These are phyloP conservation scores for Lupinus albus DNA, from an alignment of 306 rosid genomes.

Conservation along the genomic window DNA sequence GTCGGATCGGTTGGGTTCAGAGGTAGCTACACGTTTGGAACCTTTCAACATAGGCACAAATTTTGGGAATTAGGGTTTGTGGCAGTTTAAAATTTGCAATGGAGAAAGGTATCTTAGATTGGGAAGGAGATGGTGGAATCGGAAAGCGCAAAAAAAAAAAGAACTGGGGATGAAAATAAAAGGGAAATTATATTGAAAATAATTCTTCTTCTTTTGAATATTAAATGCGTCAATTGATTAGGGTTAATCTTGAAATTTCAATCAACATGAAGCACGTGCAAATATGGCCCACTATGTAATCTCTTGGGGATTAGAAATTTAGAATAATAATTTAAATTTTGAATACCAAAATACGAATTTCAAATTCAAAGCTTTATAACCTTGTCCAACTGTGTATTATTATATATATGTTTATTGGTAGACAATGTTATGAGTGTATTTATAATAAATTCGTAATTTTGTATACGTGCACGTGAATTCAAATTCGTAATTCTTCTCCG, in stretches of 20 bases:
- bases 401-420: too few species aligned
- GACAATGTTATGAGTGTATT: too few species aligned
- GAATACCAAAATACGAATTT: too few species aligned
- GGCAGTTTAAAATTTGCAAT: not conserved
- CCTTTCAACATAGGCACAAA: slow-evolving; percentile 65
- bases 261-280: slow-evolving; percentile 42
- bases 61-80: slow-evolving; percentile 45
- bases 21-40: slow-evolving; percentile 65
- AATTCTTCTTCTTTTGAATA: not conserved
- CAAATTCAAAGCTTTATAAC: too few species aligned
- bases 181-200: not conserved
- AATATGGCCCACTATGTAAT: slow-evolving; percentile 39
- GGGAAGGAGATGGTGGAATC: slow-evolving; percentile 24
- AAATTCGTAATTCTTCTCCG: too few species aligned
- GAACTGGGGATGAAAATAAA: too few species aligned
- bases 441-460: too few species aligned
- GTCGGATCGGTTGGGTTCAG: slow-evolving; percentile 58
- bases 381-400: too few species aligned
- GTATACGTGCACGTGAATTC: too few species aligned
- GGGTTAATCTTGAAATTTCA: slow-evolving; percentile 23
- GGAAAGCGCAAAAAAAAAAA: slow-evolving; percentile 14
- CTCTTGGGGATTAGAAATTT: too few species aligned
- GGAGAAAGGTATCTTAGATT: not conserved
- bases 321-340: too few species aligned
- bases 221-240: slow-evolving; percentile 11